A percentile compares a stretch with the other conserved stretches of the same genome.
Conservation (phyloP, 257 asterid species). For the Buddleja alternifolia region DNA sequence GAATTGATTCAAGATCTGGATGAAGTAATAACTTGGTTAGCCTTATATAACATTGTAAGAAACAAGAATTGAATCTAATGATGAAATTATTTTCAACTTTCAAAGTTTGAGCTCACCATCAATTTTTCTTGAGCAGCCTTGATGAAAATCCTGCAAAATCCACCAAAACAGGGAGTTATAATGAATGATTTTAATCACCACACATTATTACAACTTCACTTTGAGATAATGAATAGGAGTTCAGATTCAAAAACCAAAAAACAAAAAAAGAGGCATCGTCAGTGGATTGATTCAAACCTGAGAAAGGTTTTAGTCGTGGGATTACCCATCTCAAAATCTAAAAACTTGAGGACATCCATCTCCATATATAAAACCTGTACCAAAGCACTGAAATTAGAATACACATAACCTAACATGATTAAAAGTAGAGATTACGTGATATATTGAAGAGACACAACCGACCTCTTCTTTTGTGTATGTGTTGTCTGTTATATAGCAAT, state of each 20-base stretch:
- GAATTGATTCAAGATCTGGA: constrained; percentile 57
- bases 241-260: background rate
- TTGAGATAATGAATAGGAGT: background rate
- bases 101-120: constrained; percentile 41
- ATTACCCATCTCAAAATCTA: constrained; percentile 62
- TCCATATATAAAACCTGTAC: constrained; percentile 73
- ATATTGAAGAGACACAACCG: background rate
- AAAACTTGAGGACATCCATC: constrained; percentile 58
- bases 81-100: constrained; percentile 14
- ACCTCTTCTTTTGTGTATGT: constrained; percentile 85
- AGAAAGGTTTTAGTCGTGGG: constrained; percentile 82
- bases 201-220: too few relatives aligned
- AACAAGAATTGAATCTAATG: background rate
- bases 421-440: background rate
- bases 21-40: constrained; percentile 29
- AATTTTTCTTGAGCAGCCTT: constrained; percentile 59
- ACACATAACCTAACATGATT: constrained; percentile 1
- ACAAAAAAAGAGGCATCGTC: background rate
- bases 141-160: constrained; percentile 63
- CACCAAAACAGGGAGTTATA: constrained; percentile 23
- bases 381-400: constrained; percentile 1
- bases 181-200: background rate
- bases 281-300: constrained; percentile 46
- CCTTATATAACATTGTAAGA: constrained; percentile 13
- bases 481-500: constrained; percentile 86